A percentile compares a stretch with the other conserved stretches of the same genome.
phyloP scores from a whole-genome alignment of 495 filamentous ascomycete species.

The Hypoxylon lenormandii region DNA sequence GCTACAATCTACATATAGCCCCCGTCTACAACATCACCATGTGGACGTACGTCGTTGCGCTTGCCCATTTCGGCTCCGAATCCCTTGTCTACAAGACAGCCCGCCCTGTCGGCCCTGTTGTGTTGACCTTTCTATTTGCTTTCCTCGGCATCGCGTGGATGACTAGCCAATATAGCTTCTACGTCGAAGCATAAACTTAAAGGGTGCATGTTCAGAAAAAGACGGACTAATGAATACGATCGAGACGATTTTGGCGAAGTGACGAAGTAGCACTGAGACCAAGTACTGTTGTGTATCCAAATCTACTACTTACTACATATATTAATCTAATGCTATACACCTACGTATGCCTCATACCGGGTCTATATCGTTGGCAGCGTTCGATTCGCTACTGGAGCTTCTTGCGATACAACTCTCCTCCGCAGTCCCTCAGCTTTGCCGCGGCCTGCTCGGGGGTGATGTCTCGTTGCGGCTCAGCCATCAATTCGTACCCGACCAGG shows the following conservation, averaged over 20 bases:
- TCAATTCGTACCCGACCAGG: constrained; percentile 91
- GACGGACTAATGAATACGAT: neutral
- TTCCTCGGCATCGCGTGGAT: constrained; percentile 83
- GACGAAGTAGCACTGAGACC: neutral
- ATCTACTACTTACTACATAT: constrained; percentile 27
- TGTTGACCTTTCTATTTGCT: constrained; percentile 78
- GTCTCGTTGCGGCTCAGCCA: constrained; percentile 96
- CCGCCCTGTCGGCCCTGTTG: constrained; percentile 73
- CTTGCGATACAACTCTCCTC: constrained; percentile 85
- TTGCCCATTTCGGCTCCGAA: constrained; percentile 83
- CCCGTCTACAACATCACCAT: constrained; percentile 80
- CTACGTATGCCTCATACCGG: neutral
- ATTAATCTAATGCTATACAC: constrained; percentile 18
- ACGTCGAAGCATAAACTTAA: constrained; percentile 60
- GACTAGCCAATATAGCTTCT: constrained; percentile 74
- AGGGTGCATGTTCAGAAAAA: neutral
- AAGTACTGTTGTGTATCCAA: constrained; percentile 9
- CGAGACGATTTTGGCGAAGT: neutral
- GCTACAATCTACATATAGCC: constrained; percentile 80
- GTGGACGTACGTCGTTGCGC: constrained; percentile 83
- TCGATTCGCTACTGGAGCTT: constrained; percentile 57
- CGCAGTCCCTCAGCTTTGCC: constrained; percentile 75
- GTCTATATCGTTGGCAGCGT: neutral
- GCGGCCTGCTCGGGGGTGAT: constrained; percentile 98
- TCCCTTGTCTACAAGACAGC: constrained; percentile 80